Evolutionary conservation across 2,329 filamentous ascomycete genomes (phyloP).

Genomic region (Colletotrichum graminicola): DNA sequence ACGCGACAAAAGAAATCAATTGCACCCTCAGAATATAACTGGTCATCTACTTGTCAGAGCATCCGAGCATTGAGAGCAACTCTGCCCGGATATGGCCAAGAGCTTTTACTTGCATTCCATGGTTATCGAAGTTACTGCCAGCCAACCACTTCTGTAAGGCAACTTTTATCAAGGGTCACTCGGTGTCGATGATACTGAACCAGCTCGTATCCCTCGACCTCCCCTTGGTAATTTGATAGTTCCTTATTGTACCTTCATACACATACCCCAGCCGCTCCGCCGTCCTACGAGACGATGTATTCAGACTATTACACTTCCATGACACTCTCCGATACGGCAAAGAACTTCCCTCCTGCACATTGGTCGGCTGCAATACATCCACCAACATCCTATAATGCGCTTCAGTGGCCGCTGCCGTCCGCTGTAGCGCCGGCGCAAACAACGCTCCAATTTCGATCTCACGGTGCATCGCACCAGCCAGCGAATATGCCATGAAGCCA

Average conservation of each 20-base stretch:
- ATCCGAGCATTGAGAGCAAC: neutral
- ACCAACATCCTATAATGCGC: neutral
- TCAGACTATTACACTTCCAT: slow-evolving; percentile 9
- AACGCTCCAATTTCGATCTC: neutral
- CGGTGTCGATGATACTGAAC: neutral
- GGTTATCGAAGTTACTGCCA: neutral
- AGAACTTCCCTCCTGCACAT: neutral
- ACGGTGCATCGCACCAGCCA: neutral
- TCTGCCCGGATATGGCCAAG: neutral
- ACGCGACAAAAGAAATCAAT: fast-evolving
- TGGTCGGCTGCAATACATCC: neutral
- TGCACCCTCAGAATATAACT: neutral
- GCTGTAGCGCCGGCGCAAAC: slow-evolving; percentile 1
- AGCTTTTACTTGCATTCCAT: neutral
- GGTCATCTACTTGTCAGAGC: neutral
- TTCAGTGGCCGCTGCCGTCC: neutral
- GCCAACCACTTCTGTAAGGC: neutral
- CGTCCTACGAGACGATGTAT: neutral
- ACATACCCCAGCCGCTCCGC: neutral
- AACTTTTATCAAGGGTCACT: neutral
- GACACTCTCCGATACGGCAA: slow-evolving; percentile 3
- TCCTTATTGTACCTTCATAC: neutral
- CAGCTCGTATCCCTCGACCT: slow-evolving; percentile 6
- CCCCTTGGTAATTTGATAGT: neutral
- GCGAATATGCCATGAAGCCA: neutral